These are phyloP conservation scores for Elsinoe perseae DNA, from an alignment of 2,329 filamentous ascomycete genomes.

Conservation along the genomic window DNA sequence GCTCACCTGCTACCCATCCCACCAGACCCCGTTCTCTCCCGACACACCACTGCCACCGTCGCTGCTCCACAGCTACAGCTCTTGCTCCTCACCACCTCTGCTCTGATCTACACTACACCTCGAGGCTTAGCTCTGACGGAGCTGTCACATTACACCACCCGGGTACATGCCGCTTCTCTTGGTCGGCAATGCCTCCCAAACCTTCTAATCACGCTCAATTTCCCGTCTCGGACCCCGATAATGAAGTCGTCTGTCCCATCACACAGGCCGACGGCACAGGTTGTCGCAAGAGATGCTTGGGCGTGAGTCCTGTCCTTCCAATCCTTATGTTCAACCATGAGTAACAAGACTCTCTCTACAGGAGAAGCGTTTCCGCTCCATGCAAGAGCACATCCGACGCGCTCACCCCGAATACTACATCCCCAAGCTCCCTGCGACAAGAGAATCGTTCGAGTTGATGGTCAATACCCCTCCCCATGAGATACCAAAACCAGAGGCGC, in stretches of 20 bases:
- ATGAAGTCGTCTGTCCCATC: constrained; percentile 94
- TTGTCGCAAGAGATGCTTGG: constrained; percentile 95
- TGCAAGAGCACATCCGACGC: constrained; percentile 98
- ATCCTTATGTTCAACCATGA: constrained; percentile 17
- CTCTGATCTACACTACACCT: constrained; percentile 11
- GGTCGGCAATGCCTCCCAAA: constrained; percentile 70
- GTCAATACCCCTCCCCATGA: constrained; percentile 80
- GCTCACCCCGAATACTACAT: constrained; percentile 97
- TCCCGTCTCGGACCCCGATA: constrained; percentile 83
- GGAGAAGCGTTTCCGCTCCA: constrained; percentile 95
- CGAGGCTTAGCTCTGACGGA: constrained; percentile 16
- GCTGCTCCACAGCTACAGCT: neutral
- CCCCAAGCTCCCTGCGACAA: constrained; percentile 91
- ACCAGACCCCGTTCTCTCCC: constrained; percentile 7
- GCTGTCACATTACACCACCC: constrained; percentile 1
- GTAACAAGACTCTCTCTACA: constrained; percentile 39
- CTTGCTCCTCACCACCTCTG: constrained; percentile 10
- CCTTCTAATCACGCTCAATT: constrained; percentile 63
- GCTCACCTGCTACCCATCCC: neutral
- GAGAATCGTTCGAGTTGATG: constrained; percentile 96
- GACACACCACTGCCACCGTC: constrained; percentile 3
- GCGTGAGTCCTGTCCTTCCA: constrained; percentile 59
- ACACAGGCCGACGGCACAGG: constrained; percentile 92
- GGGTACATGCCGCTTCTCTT: constrained; percentile 16
- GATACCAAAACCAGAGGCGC: constrained; percentile 45